Evolutionary conservation across 225 moss, liverwort and hornwort species (phyloP).

Genomic region (Neckera pumila): DNA sequence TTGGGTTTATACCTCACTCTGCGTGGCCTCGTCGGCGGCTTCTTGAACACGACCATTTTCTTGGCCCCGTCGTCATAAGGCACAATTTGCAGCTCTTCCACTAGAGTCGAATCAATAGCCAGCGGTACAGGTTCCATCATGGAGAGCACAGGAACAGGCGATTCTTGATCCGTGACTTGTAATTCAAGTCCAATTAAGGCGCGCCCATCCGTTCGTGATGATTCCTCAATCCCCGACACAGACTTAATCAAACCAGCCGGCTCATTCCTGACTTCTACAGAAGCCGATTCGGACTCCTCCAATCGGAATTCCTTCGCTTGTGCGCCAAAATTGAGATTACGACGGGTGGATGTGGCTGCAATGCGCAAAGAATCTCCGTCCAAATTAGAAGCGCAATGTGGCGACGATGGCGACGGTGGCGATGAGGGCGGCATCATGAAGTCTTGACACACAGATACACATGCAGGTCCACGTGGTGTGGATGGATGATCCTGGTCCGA

Average conservation of each 20-base stretch:
- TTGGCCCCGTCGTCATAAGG: conserved; percentile 19
- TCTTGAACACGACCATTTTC: conserved; percentile 23
- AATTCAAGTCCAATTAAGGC: neutral
- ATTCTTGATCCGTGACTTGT: neutral
- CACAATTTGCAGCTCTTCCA: conserved; percentile 32
- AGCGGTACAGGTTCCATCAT: neutral
- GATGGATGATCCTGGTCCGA: neutral
- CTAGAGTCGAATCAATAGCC: neutral
- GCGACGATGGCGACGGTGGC: neutral
- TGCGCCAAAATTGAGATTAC: conserved; percentile 14
- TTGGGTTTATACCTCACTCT: conserved; percentile 33
- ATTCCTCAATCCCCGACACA: neutral
- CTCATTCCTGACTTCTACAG: neutral
- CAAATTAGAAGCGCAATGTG: neutral
- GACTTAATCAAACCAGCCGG: neutral
- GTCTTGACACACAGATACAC: neutral
- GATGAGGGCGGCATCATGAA: conserved; percentile 10
- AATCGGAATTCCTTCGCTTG: neutral
- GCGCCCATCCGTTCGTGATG: neutral
- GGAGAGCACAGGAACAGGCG: neutral
- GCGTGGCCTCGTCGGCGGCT: neutral
- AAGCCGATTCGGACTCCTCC: neutral
- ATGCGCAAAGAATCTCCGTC: neutral
- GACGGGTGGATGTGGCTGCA: conserved; percentile 5
- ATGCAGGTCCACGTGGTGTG: conserved; percentile 14